These are phyloP conservation scores for Primulina eburnea DNA, from an alignment of 257 asterid genomes.

Conservation along the genomic window DNA sequence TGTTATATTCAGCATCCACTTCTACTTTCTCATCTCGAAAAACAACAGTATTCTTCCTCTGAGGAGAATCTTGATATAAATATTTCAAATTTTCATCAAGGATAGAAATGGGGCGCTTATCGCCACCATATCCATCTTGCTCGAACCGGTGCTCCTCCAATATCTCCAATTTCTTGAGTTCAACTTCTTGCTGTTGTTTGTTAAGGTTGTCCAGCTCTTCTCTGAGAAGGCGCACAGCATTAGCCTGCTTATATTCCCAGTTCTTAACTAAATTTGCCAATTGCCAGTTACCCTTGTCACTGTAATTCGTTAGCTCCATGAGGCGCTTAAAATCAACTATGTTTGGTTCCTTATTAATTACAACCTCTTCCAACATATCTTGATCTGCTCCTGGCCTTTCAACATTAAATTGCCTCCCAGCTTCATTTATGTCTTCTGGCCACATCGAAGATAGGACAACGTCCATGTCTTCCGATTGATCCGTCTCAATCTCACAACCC, in stretches of 20 bases:
- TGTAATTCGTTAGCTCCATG: conserved; percentile 66
- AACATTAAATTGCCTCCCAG: conserved; percentile 72
- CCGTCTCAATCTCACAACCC: conserved; percentile 71
- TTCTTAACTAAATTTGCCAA: conserved; percentile 68
- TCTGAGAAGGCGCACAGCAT: conserved; percentile 69
- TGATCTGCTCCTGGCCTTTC: conserved; percentile 72
- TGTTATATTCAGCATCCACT: conserved; percentile 66
- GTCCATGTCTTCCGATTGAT: conserved; percentile 70
- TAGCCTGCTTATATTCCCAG: conserved; percentile 80
- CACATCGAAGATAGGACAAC: conserved; percentile 88
- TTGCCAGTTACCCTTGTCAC: conserved; percentile 86
- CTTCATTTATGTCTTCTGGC: conserved; percentile 90
- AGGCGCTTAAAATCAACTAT: conserved; percentile 73
- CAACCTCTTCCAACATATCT: conserved; percentile 81
- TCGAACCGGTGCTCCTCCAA: conserved; percentile 79
- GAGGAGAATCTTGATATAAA: conserved; percentile 49
- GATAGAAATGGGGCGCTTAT: conserved; percentile 76
- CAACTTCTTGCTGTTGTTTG: conserved; percentile 80
- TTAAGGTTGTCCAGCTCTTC: conserved; percentile 83
- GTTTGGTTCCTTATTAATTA: conserved; percentile 60
- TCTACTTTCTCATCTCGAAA: conserved; percentile 47
- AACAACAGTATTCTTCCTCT: conserved; percentile 45
- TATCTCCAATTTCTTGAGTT: conserved; percentile 85
- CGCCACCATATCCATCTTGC: conserved; percentile 65
- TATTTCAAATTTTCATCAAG: conserved; percentile 66